Evolutionary conservation across 1,284 basidiomycete species (phyloP).

Genomic region (Dichomitus squalens): DNA sequence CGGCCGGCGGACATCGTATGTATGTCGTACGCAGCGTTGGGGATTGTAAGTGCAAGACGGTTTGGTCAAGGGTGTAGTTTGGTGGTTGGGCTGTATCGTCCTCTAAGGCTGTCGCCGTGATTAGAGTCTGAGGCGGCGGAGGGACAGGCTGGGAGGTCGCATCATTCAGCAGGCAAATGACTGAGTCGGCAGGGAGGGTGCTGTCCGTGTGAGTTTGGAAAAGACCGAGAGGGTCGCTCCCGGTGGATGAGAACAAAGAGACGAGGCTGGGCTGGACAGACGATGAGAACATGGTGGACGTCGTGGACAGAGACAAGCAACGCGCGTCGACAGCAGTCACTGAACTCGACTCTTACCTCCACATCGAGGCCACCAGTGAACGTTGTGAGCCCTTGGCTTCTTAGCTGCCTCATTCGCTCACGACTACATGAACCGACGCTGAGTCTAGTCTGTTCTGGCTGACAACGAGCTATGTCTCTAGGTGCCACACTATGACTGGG

Average conservation of each 20-base stretch:
- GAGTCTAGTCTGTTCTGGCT: no score
- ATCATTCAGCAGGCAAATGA: conserved; percentile 69
- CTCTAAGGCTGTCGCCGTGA: conserved; percentile 37
- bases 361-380: no score
- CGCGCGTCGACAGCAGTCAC: neutral
- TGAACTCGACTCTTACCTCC: neutral
- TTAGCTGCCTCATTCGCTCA: no score
- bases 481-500: no score
- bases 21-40: conserved; percentile 71
- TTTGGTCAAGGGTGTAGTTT: conserved; percentile 56
- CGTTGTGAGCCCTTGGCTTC: no score
- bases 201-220: conserved; percentile 58
- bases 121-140: conserved; percentile 44
- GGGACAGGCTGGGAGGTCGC: conserved; percentile 53
- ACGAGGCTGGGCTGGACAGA: conserved; percentile 61
- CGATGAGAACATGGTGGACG: conserved; percentile 31
- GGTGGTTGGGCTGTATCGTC: conserved; percentile 2
- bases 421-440: no score
- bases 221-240: conserved; percentile 61
- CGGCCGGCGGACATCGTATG: conserved; percentile 59
- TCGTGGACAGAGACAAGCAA: neutral
- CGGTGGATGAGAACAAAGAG: conserved; percentile 80
- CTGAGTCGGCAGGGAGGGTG: conserved; percentile 61
- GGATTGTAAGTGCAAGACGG: conserved; percentile 84
- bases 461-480: no score